Conservation (phyloP, 163 green algal species). For the Volvox carteri region DNA sequence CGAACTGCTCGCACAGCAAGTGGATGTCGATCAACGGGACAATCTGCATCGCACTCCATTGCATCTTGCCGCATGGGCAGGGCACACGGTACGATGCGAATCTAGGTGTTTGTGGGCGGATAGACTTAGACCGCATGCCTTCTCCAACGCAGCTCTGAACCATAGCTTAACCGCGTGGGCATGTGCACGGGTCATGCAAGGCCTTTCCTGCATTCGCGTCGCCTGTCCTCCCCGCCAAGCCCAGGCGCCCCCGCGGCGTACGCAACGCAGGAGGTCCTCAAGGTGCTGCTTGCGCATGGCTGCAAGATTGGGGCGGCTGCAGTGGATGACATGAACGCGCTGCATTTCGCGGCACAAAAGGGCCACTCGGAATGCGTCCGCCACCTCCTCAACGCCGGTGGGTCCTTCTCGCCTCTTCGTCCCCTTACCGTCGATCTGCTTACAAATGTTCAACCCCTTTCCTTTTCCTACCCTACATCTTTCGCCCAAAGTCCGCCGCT, state of each 20-base stretch:
- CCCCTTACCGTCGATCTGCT: not conserved
- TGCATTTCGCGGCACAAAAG: slow-evolving; percentile 76
- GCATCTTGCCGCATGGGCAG: slow-evolving; percentile 82
- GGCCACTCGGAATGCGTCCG: slow-evolving; percentile 63
- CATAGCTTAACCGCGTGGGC: no score
- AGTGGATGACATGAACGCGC: slow-evolving; percentile 82
- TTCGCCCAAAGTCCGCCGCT: no score
- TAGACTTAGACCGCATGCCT: no score
- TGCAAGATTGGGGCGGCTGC: slow-evolving; percentile 59
- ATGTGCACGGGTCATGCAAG: no score
- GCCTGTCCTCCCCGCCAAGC: no score
- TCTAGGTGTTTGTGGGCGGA: not conserved
- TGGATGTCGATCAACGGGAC: slow-evolving; percentile 63
- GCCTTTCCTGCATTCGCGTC: not conserved
- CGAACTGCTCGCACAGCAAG: slow-evolving; percentile 58
- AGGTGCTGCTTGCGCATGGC: slow-evolving; percentile 74
- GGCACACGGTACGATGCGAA: slow-evolving; percentile 66
- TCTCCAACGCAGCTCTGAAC: no score
- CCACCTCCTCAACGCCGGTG: slow-evolving; percentile 64
- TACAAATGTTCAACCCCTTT: no score
- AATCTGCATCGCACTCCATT: slow-evolving; percentile 78
- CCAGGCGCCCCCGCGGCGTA: no score
- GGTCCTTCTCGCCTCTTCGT: not conserved
- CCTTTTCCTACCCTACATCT: no score
- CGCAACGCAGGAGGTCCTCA: slow-evolving; percentile 70